Conservation (phyloP, 2,329 filamentous ascomycete genomes). For the Alternaria panax region DNA sequence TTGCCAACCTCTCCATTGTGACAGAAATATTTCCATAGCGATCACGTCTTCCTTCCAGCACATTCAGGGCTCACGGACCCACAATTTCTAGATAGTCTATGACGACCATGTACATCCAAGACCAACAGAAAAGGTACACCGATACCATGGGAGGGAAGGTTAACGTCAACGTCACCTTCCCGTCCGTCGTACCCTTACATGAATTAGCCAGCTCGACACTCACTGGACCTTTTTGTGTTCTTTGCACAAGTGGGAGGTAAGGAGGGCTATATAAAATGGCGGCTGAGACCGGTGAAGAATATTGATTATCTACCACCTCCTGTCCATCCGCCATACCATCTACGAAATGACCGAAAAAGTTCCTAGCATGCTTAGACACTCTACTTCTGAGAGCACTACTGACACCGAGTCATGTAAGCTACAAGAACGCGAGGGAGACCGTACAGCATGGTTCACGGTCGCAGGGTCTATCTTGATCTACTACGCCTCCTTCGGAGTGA, state of each 20-base stretch:
- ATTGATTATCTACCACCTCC: background rate
- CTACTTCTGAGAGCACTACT: constrained; percentile 18
- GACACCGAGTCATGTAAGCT: constrained; percentile 35
- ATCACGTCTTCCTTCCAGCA: background rate
- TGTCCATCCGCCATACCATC: constrained; percentile 4
- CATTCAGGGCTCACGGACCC: background rate
- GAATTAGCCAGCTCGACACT: background rate
- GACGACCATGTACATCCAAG: constrained; percentile 6
- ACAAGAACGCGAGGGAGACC: constrained; percentile 27
- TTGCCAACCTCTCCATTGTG: background rate
- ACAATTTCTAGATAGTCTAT: background rate
- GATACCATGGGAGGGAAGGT: background rate
- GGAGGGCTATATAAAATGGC: constrained; percentile 12
- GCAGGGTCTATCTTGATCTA: constrained; percentile 48
- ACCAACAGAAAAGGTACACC: background rate
- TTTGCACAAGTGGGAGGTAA: background rate
- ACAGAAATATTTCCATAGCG: background rate
- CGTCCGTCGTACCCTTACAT: background rate
- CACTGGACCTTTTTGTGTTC: background rate
- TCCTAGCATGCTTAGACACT: constrained; percentile 12
- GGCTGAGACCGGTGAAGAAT: constrained; percentile 6
- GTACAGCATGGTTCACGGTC: constrained; percentile 45
- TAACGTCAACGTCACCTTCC: constrained; percentile 8
- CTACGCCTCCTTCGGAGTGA: constrained; percentile 51
- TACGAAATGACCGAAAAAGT: constrained; percentile 25